These are phyloP conservation scores for Ascochyta viciae-villosae DNA, from an alignment of 2,329 filamentous ascomycete species.

Conservation along the genomic window DNA sequence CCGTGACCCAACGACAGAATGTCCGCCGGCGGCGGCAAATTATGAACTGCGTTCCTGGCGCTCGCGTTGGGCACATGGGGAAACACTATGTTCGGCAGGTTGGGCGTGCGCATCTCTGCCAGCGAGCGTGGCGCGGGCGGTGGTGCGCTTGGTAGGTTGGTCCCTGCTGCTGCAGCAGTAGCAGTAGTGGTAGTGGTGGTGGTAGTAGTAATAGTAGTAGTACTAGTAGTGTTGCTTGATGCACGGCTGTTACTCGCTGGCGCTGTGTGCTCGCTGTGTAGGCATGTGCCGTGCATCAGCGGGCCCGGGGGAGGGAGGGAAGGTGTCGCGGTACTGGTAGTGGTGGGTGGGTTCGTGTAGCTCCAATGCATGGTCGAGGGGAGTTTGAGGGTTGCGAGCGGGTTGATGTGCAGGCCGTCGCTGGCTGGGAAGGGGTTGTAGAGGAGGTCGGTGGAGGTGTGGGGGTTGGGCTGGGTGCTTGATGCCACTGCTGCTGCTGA, in stretches of 20 bases:
- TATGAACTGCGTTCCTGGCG: conserved; percentile 36
- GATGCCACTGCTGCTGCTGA: neutral
- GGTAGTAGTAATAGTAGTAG: neutral
- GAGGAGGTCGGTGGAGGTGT: conserved; percentile 4
- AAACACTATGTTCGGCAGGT: conserved; percentile 41
- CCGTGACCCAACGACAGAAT: conserved; percentile 32
- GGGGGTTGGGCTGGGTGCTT: neutral
- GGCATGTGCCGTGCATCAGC: neutral
- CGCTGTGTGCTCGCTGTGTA: neutral
- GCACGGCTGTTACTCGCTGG: neutral
- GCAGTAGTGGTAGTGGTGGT: neutral
- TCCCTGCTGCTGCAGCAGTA: neutral
- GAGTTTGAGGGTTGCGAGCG: conserved; percentile 38
- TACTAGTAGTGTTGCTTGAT: neutral
- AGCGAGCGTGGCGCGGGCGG: too few relatives aligned
- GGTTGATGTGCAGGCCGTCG: conserved; percentile 40
- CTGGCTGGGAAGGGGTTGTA: conserved; percentile 23
- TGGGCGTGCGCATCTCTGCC: conserved; percentile 31
- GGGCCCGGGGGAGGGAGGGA: conserved; percentile 3
- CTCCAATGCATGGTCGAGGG: conserved; percentile 22
- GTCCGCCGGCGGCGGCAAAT: conserved; percentile 43
- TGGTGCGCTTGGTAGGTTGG: too few relatives aligned
- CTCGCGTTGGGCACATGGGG: conserved; percentile 39
- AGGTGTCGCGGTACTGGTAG: neutral
- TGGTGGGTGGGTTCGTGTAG: conserved; percentile 4